Evolutionary conservation across 768 basidiomycete genomes (phyloP).

Genomic region (Trametes elegans): DNA sequence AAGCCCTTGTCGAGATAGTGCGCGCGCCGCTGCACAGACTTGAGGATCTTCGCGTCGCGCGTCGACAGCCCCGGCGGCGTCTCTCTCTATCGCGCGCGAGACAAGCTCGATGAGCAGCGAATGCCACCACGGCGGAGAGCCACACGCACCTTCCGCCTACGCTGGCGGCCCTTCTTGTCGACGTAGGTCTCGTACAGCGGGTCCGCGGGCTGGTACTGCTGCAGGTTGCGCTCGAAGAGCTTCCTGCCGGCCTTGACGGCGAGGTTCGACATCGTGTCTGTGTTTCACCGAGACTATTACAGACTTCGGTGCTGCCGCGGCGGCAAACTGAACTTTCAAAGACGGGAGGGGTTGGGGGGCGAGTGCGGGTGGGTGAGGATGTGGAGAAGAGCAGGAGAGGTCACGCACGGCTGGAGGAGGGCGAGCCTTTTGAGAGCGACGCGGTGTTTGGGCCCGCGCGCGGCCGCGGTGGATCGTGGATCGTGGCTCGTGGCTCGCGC

Average conservation of each 20-base stretch:
- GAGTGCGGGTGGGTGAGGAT: neutral
- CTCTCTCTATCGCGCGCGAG: constrained; percentile 47
- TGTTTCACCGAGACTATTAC: neutral
- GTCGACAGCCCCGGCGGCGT: constrained; percentile 73
- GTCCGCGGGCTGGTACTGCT: constrained; percentile 68
- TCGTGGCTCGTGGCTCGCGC: constrained; percentile 4
- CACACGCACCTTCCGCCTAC: constrained; percentile 52
- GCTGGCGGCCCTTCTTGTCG: constrained; percentile 53
- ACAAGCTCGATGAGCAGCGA: neutral
- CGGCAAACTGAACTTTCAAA: no score
- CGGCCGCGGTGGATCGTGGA: neutral
- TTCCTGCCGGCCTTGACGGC: constrained; percentile 48
- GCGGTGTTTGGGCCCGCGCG: neutral
- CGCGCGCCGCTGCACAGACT: constrained; percentile 71
- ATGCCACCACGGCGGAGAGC: neutral
- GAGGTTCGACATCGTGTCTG: constrained; percentile 23
- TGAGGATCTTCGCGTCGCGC: constrained; percentile 73
- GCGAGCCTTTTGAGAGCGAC: neutral
- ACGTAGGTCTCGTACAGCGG: constrained; percentile 69
- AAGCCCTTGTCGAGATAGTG: constrained; percentile 90
- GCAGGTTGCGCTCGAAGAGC: constrained; percentile 62
- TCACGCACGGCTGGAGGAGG: neutral
- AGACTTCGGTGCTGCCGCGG: no score
- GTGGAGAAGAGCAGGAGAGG: neutral
- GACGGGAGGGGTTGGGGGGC: neutral